These are phyloP conservation scores for Nakataea oryzae DNA, from an alignment of 2,329 filamentous ascomycete genomes.

Conservation along the genomic window DNA sequence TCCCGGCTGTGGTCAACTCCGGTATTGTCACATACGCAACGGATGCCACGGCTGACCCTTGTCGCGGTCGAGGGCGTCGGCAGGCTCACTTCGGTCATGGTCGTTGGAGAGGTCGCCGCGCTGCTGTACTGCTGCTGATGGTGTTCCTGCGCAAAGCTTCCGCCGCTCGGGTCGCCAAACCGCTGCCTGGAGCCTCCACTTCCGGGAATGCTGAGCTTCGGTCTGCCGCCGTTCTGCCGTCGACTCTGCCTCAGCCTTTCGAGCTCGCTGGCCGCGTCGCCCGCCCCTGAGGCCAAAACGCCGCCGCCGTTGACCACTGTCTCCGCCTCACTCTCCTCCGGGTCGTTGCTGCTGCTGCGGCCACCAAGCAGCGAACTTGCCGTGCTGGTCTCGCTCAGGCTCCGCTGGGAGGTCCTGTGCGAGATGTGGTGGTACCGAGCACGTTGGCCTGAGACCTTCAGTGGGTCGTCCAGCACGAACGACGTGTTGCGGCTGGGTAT, in stretches of 20 bases:
- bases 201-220: constrained; percentile 6
- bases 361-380: neutral
- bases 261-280: constrained; percentile 51
- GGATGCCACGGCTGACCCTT: constrained; percentile 29
- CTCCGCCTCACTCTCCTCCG: constrained; percentile 46
- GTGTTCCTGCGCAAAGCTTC: neutral
- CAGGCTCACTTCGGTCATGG: constrained; percentile 36
- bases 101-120: constrained; percentile 31
- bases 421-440: constrained; percentile 33
- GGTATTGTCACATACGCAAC: constrained; percentile 45
- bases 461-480: constrained; percentile 45
- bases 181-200: neutral
- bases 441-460: constrained; percentile 31
- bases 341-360: constrained; percentile 14
- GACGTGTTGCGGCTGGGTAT: constrained; percentile 51
- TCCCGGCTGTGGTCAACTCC: constrained; percentile 32
- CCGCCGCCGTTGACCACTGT: constrained; percentile 39
- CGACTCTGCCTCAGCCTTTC: constrained; percentile 45
- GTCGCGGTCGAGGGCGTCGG: constrained; percentile 32
- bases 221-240: constrained; percentile 19
- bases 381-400: constrained; percentile 37
- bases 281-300: constrained; percentile 15
- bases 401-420: constrained; percentile 22
- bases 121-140: neutral
- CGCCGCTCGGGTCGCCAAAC: neutral